Evolutionary conservation across 2,329 filamentous ascomycete genomes (phyloP), one percentile per base, ranked within the genome.

Genomic region (Ilyonectria destructans): DNA sequence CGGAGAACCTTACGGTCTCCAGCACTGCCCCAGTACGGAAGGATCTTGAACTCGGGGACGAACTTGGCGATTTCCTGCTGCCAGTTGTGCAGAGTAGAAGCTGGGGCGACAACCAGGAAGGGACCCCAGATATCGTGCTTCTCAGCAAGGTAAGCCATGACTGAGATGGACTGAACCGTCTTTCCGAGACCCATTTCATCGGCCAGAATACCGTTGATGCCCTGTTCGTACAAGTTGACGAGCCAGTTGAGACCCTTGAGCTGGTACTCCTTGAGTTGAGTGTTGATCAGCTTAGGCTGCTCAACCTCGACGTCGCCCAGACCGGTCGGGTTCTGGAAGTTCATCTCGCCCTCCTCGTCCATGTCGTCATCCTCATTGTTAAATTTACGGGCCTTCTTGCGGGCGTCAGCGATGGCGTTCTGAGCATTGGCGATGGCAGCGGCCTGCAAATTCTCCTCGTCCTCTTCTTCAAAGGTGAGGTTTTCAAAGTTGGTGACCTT

Each of bases 161-260:
- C 96, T 0, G 96, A 98, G 70, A 99, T 99, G 23, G 96, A 98
- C 84, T 99, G 96, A 6, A 99, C 94, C 21, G 96, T 99, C 84
- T 99, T 99, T 81, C 96, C 96, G 26, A 99, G 93, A 90, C 96
- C 96, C 96, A 99, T 99, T 84, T 99, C 96, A 80, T 99, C 96
- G 72, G 96, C 96, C 71, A 99, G 86, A 76, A 99, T 99, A 82
- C 96, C 96, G 84, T 98, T 98, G 92, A 99, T 99, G 80, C 96
- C 96, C 82, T 99, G 96, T 82, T 99, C 96, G 85, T 99, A 99
- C 73, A 99, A 83, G 80, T 99, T 98, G 85, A 97, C 96, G 62
- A 99, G 90, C 96, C 96, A 99, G 80, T 98, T 99, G 80, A 99
- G 93, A 83, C 96, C 96, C 86, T 99, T 99, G 80, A 99, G 86